These are phyloP conservation scores for Niebla homalea DNA, from an alignment of 495 filamentous ascomycete genomes.

Conservation along the genomic window DNA sequence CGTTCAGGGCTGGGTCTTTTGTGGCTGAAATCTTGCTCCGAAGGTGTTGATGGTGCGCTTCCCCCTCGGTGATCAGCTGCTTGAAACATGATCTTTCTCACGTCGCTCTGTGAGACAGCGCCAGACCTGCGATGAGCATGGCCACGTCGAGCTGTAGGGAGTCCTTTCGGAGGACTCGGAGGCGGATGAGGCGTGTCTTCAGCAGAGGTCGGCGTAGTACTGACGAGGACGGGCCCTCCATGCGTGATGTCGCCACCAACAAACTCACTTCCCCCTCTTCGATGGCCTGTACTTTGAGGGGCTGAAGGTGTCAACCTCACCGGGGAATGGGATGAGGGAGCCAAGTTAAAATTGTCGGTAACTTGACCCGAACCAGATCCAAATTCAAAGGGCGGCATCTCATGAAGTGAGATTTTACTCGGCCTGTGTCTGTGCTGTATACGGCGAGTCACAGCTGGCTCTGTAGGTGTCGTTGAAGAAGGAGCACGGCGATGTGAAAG, in stretches of 20 bases:
- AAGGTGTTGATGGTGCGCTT: conserved; percentile 60
- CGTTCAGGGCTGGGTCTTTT: conserved; percentile 21
- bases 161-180: conserved; percentile 28
- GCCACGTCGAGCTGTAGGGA: conserved; percentile 41
- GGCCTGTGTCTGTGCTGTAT: not conserved
- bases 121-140: conserved; percentile 80
- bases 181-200: conserved; percentile 37
- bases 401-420: conserved; percentile 13
- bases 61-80: conserved; percentile 35
- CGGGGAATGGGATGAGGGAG: conserved; percentile 23
- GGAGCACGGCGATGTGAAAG: no score
- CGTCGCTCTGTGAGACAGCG: conserved; percentile 73
- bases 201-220: conserved; percentile 35
- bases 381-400: conserved; percentile 25
- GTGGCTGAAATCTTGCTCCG: conserved; percentile 26
- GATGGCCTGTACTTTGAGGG: conserved; percentile 36
- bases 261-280: conserved; percentile 68
- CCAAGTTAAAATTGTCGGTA: conserved; percentile 1
- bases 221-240: conserved; percentile 44
- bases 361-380: conserved; percentile 3
- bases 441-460: no score
- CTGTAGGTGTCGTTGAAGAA: no score
- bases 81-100: conserved; percentile 57
- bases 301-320: conserved; percentile 13
- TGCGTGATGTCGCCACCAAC: conserved; percentile 61